Conservation (phyloP, 1,284 basidiomycete genomes). For the Pisolithus thermaeus region DNA sequence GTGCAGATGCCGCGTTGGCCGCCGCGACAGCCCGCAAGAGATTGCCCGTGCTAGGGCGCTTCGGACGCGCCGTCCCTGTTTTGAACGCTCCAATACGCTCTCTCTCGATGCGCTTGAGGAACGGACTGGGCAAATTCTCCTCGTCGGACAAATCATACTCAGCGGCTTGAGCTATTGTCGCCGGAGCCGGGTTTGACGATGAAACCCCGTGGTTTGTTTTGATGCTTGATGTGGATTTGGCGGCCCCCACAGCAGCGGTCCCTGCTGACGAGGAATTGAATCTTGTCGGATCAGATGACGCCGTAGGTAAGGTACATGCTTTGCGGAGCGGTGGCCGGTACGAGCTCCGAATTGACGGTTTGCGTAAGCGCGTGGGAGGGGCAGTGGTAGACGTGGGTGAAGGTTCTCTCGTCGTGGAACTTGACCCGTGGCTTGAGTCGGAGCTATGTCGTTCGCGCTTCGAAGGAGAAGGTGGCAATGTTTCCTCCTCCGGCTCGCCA, state of each 20-base stretch:
- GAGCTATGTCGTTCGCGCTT: constrained; percentile 24
- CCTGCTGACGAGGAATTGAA: constrained; percentile 12
- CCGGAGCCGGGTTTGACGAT: constrained; percentile 10
- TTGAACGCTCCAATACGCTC: constrained; percentile 18
- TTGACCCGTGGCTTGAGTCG: constrained; percentile 17
- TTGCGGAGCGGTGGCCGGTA: constrained; percentile 13
- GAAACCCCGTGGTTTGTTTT: constrained; percentile 1
- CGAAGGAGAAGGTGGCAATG: constrained; percentile 26
- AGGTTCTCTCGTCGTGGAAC: constrained; percentile 16
- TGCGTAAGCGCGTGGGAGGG: constrained; percentile 24
- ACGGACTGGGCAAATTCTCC: constrained; percentile 81
- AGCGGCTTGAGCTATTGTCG: constrained; percentile 13
- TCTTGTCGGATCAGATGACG: constrained; percentile 29
- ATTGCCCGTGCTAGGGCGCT: constrained; percentile 46
- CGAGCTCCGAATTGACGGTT: constrained; percentile 26
- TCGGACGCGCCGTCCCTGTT: constrained; percentile 23
- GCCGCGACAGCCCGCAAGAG: constrained; percentile 58
- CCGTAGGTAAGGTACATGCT: constrained; percentile 16
- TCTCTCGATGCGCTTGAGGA: constrained; percentile 56
- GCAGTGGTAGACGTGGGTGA: constrained; percentile 6
- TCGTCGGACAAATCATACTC: constrained; percentile 69
- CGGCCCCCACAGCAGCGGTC: neutral
- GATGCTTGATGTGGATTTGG: constrained; percentile 12
- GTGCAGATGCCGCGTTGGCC: constrained; percentile 43
- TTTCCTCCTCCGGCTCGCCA: constrained; percentile 20